Evolutionary conservation across 352 stramenopile genomes (phyloP).

Genomic region (Thalassiosira livingstoniorum): DNA sequence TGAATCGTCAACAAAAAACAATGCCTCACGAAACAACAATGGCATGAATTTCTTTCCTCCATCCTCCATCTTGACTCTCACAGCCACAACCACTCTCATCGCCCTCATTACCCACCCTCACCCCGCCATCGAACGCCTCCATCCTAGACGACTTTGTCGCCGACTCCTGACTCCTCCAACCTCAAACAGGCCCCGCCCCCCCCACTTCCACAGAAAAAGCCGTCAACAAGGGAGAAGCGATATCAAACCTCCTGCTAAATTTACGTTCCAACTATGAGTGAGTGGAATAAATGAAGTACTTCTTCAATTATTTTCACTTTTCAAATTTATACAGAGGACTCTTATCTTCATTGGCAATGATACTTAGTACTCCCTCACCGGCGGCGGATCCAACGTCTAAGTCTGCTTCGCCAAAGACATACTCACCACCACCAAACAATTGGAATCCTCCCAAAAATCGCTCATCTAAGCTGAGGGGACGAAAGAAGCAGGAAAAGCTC

Average conservation of each 20-base stretch:
- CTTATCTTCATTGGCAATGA: slow-evolving; percentile 83
- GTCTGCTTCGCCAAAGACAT: slow-evolving; percentile 81
- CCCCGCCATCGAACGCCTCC: slow-evolving; percentile 24
- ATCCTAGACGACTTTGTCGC: slow-evolving; percentile 80
- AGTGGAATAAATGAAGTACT: slow-evolving; percentile 70
- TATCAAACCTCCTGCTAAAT: slow-evolving; percentile 76
- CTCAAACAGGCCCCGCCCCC: slow-evolving; percentile 48
- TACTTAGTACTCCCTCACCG: slow-evolving; percentile 81
- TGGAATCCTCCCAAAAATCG: slow-evolving; percentile 72
- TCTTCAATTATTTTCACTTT: slow-evolving; percentile 78
- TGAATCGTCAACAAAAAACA: no score
- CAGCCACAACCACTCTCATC: background rate
- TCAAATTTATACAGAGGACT: no score
- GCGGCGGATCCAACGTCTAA: slow-evolving; percentile 78
- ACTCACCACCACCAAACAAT: slow-evolving; percentile 62
- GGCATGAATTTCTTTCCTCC: slow-evolving; percentile 47
- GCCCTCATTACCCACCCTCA: background rate
- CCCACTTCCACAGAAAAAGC: slow-evolving; percentile 36
- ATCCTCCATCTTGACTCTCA: slow-evolving; percentile 28
- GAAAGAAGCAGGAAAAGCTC: slow-evolving; percentile 68
- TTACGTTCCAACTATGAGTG: slow-evolving; percentile 84
- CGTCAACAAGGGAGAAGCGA: slow-evolving; percentile 50
- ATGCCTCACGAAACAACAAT: slow-evolving; percentile 10
- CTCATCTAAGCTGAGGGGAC: slow-evolving; percentile 73
- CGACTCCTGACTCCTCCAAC: slow-evolving; percentile 51